Percentiles rank a stretch among this genome's conserved stretches.
phyloP scores from a whole-genome alignment of 768 basidiomycete genomes.

The Boletus rubroflammeus region DNA sequence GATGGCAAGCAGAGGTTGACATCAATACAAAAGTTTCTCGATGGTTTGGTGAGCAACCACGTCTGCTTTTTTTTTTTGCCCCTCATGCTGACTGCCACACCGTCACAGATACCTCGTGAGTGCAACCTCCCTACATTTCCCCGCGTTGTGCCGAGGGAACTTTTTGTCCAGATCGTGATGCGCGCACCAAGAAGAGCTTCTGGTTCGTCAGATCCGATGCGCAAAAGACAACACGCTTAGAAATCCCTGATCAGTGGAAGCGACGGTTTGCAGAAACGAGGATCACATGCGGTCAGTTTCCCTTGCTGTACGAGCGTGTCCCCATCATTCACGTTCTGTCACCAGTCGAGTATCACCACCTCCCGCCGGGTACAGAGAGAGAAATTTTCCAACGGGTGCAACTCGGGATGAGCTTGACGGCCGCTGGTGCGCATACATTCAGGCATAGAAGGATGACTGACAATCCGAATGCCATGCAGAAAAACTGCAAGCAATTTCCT shows the following conservation, averaged over 20 bases:
- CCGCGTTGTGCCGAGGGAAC: conserved; percentile 9
- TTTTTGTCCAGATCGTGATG: conserved; percentile 48
- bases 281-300: conserved; percentile 63
- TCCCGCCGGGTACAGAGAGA: conserved; percentile 57
- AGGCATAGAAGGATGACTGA: background rate
- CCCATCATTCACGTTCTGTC: background rate
- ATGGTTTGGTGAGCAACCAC: conserved; percentile 39
- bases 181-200: conserved; percentile 54
- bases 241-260: conserved; percentile 53
- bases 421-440: conserved; percentile 48
- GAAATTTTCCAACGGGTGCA: conserved; percentile 85
- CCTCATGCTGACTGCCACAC: conserved; percentile 6
- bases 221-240: conserved; percentile 40
- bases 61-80: background rate
- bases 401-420: conserved; percentile 68
- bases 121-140: conserved; percentile 6
- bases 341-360: conserved; percentile 63
- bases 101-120: conserved; percentile 52
- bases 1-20: conserved; percentile 55
- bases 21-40: conserved; percentile 43
- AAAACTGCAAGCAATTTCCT: conserved; percentile 75
- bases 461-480: conserved; percentile 40
- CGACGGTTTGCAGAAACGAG: conserved; percentile 48
- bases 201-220: conserved; percentile 56
- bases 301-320: background rate